Conservation (phyloP, 164 flowering plant genomes). For the Piper betle region DNA sequence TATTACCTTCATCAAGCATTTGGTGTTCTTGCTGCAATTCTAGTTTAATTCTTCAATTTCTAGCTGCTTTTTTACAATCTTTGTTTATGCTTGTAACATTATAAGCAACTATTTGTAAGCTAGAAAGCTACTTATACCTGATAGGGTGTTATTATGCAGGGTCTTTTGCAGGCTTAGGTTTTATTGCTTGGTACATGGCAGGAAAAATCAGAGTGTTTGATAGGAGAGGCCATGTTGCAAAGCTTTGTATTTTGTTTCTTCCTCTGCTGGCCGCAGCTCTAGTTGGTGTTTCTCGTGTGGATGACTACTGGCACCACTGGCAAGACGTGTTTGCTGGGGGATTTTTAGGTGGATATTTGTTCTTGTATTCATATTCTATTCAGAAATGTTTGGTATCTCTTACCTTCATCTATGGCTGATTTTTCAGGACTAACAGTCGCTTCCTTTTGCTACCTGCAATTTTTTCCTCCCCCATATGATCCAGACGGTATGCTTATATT, state of each 20-base stretch:
- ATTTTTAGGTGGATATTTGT: slow-evolving; percentile 34
- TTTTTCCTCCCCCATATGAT: slow-evolving; percentile 74
- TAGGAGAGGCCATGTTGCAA: slow-evolving; percentile 53
- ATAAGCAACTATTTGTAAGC: slow-evolving; percentile 11
- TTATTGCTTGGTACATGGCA: slow-evolving; percentile 47
- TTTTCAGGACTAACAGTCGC: slow-evolving; percentile 47
- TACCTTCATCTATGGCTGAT: not conserved
- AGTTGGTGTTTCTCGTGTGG: slow-evolving; percentile 62
- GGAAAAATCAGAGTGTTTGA: slow-evolving; percentile 63
- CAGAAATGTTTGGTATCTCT: too few relatives aligned
- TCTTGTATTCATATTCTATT: not conserved
- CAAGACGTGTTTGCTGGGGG: slow-evolving; percentile 74
- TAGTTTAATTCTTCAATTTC: not conserved
- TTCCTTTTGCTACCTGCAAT: slow-evolving; percentile 71
- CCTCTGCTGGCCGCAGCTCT: slow-evolving; percentile 53
- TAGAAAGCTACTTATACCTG: not conserved
- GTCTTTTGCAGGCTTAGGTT: slow-evolving; percentile 66
- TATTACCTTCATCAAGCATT: not conserved
- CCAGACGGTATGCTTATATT: slow-evolving; percentile 26
- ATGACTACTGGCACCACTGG: slow-evolving; percentile 88
- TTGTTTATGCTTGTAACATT: not conserved
- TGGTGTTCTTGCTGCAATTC: not conserved
- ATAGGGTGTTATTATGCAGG: slow-evolving; percentile 25
- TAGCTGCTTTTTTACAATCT: not conserved
- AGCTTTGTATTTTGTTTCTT: slow-evolving; percentile 46